Evolutionary conservation across 805 yeast genomes (phyloP), one percentile per base, ranked within the genome.

Genomic region (Metschnikowia continentalis): DNA sequence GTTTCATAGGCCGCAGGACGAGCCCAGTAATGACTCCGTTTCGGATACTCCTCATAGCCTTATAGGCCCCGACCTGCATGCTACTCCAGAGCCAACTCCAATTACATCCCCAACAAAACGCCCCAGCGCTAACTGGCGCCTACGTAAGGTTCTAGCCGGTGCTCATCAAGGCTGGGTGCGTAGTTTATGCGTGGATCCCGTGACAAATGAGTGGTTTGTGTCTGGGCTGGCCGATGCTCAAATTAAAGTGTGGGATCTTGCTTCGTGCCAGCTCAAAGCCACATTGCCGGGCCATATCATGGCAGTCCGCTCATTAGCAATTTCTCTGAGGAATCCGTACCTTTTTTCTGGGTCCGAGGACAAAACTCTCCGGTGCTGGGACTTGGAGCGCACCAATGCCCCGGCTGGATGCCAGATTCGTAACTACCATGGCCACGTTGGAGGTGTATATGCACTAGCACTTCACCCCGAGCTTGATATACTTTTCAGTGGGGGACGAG

Each of bases 141-240:
- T 88, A 5, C 76, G 74, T 62, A 75, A 86, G 50, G 90, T 92
- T 3, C 75, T 92, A 0, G 82, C 88, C 1, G 75, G 76, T 3
- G 98, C 98, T 3, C 99, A 94, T 65, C 77, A 80, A 37, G 99
- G 99, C 0, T 91, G 97, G 91, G 90, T 94, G 0, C 76, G 96
- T 42, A 78, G 88, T n/a, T 71, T 90, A 2, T 77, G 85, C 6
- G 79, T 88, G 17, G 98, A 94, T 53, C 96, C 96, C 0, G 65
- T 72, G 11, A 86, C 86, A 32, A 90, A 90, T 64, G 80, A 84
- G 57, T 94, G 94, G 89, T 92, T 89, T 69, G 96, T 86, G 6
- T 84, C 97, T 0, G 99, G 98, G 0, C 84, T 96, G 3, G 80
- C 86, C 4, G 99, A 94, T 63, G 75, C 89, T 2, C 88, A 96